A percentile compares a stretch with the other conserved stretches of the same genome.
Conservation (phyloP, 176 grass and related monocot species). For the Urochloa ruziziensis region DNA sequence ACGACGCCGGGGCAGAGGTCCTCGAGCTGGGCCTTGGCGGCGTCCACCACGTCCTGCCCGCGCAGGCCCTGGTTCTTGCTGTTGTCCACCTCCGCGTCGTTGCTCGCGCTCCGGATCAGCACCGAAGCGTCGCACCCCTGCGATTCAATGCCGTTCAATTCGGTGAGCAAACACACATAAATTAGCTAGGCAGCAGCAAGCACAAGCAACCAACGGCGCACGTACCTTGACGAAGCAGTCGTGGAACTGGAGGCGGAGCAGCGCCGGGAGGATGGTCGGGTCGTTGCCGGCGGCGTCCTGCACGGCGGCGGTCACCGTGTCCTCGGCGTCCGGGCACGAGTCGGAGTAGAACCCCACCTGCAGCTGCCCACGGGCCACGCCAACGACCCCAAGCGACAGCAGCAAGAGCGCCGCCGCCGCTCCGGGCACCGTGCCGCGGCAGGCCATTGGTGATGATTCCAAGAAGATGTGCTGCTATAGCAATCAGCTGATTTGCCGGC, state of each 20-base stretch:
- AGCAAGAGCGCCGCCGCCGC: conserved; percentile 29
- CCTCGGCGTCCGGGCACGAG: conserved; percentile 71
- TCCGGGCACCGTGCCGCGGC: neutral
- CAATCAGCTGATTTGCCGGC: neutral
- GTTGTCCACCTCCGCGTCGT: conserved; percentile 55
- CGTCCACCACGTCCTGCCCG: conserved; percentile 57
- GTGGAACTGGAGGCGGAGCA: conserved; percentile 84
- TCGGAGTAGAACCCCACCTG: conserved; percentile 72
- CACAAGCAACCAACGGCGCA: too few species aligned
- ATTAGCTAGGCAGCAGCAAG: too few species aligned
- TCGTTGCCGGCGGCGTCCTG: conserved; percentile 53
- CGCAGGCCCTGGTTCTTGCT: conserved; percentile 71
- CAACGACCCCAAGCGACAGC: conserved; percentile 26
- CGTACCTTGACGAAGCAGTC: conserved; percentile 97
- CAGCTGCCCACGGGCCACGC: conserved; percentile 36
- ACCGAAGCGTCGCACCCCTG: conserved; percentile 91
- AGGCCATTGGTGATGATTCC: conserved; percentile 12
- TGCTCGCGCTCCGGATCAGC: conserved; percentile 41
- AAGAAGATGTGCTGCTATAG: neutral
- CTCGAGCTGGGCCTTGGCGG: conserved; percentile 66
- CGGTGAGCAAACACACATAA: neutral
- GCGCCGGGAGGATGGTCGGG: conserved; percentile 63
- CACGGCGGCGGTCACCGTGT: conserved; percentile 56
- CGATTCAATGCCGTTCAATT: neutral
- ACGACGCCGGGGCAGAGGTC: conserved; percentile 71